Evolutionary conservation across 192 early-diverging fungal genomes (phyloP).

Genomic region (Entomortierella lignicola): DNA sequence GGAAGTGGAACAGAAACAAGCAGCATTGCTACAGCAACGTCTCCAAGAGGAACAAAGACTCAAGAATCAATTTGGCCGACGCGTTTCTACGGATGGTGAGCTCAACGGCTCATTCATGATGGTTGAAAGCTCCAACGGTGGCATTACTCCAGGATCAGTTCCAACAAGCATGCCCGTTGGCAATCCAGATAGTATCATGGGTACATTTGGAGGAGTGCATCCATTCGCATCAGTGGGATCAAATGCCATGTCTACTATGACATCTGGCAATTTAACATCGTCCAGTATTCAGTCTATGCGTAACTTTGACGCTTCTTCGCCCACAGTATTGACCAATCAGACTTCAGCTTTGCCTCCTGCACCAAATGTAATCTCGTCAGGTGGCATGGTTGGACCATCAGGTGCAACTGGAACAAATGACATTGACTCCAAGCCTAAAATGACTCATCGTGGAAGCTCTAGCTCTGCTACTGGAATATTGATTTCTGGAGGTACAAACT

Average conservation of each 20-base stretch:
- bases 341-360: conserved; percentile 13
- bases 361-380: neutral
- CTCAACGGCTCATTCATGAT: conserved; percentile 39
- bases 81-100: conserved; percentile 36
- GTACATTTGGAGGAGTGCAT: neutral
- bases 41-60: conserved; percentile 23
- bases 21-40: conserved; percentile 24
- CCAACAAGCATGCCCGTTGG: neutral
- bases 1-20: conserved; percentile 47
- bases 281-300: neutral
- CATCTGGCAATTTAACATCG: neutral
- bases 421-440: conserved; percentile 27
- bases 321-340: conserved; percentile 22
- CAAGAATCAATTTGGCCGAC: conserved; percentile 19
- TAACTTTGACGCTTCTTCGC: conserved; percentile 4
- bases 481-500: neutral
- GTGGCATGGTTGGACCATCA: conserved; percentile 9
- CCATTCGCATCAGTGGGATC: neutral
- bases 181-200: neutral
- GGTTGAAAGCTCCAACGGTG: conserved; percentile 13
- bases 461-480: conserved; percentile 27
- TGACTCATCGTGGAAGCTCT: conserved; percentile 37
- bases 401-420: neutral
- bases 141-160: neutral
- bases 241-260: neutral